Percentiles rank a stretch among this genome's conserved stretches.
These are phyloP conservation scores for Ochetophila trinervis DNA, from an alignment of 306 rosid genomes.

Conservation along the genomic window DNA sequence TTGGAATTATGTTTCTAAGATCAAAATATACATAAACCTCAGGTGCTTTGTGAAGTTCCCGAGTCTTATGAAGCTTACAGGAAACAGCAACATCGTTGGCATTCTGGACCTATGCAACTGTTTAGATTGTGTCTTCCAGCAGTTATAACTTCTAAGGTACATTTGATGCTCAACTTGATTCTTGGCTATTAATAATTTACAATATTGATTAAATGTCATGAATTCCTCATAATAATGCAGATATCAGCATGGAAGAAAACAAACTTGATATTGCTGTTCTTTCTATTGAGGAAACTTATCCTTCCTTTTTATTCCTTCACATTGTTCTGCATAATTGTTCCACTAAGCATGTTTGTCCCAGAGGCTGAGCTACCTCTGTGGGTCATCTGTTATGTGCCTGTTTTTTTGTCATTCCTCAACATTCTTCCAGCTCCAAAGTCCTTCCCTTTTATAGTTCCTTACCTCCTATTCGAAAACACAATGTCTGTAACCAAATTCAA, in stretches of 20 bases:
- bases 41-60: slow-evolving; percentile 93
- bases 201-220: slow-evolving; percentile 12
- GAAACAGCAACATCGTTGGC: slow-evolving; percentile 99
- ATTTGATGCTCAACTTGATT: slow-evolving; percentile 9
- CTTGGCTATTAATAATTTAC: slow-evolving; percentile 13
- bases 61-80: slow-evolving; percentile 95
- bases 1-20: neutral
- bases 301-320: slow-evolving; percentile 97
- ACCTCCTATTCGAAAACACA: slow-evolving; percentile 89
- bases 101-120: slow-evolving; percentile 98
- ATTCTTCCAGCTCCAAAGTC: slow-evolving; percentile 92
- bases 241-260: slow-evolving; percentile 82
- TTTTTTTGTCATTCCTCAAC: slow-evolving; percentile 84
- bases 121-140: slow-evolving; percentile 89
- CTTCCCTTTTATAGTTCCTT: slow-evolving; percentile 87
- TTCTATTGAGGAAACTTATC: slow-evolving; percentile 80
- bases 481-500: slow-evolving; percentile 98
- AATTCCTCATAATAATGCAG: slow-evolving; percentile 50
- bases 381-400: slow-evolving; percentile 93
- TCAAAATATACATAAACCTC: slow-evolving; percentile 20
- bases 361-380: slow-evolving; percentile 94
- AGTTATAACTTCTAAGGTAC: slow-evolving; percentile 77
- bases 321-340: slow-evolving; percentile 91
- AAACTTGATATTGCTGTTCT: slow-evolving; percentile 80
- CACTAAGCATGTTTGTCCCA: slow-evolving; percentile 91